phyloP scores from a whole-genome alignment of 805 yeast species.

The Jamesozyma rosinii region DNA sequence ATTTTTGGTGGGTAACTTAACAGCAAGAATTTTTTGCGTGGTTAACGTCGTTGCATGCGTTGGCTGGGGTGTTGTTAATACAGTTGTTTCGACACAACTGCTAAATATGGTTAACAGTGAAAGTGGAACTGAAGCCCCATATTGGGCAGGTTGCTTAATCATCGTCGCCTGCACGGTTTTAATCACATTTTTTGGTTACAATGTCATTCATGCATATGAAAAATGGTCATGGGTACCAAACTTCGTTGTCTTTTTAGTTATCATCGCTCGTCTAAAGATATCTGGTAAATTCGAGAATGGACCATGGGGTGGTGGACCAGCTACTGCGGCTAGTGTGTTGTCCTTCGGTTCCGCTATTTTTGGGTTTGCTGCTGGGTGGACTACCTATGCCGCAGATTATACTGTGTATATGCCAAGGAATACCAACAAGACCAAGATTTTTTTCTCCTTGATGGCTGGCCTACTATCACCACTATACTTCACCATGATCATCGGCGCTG shows the following conservation, averaged over 20 bases:
- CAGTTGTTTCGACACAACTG: slow-evolving; percentile 79
- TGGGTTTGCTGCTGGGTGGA: slow-evolving; percentile 93
- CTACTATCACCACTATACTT: slow-evolving; percentile 57
- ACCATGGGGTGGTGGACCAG: slow-evolving; percentile 41
- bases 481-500: slow-evolving; percentile 76
- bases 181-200: slow-evolving; percentile 78
- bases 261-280: slow-evolving; percentile 66
- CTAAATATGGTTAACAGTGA: slow-evolving; percentile 59
- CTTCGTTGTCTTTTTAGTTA: slow-evolving; percentile 57
- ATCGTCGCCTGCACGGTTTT: slow-evolving; percentile 57
- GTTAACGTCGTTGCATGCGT: slow-evolving; percentile 77
- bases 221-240: slow-evolving; percentile 85
- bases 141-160: slow-evolving; percentile 83
- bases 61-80: slow-evolving; percentile 93
- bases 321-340: slow-evolving; percentile 66
- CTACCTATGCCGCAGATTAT: slow-evolving; percentile 89
- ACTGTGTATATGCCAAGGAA: slow-evolving; percentile 74
- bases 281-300: slow-evolving; percentile 56
- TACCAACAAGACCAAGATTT: slow-evolving; percentile 49
- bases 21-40: slow-evolving; percentile 67
- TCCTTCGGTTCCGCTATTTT: slow-evolving; percentile 75
- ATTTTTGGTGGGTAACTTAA: slow-evolving; percentile 64
- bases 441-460: slow-evolving; percentile 54
- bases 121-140: slow-evolving; percentile 47
- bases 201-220: slow-evolving; percentile 71